phyloP scores from a whole-genome alignment of 257 asterid genomes.

The Solanum lycopersicoides region DNA sequence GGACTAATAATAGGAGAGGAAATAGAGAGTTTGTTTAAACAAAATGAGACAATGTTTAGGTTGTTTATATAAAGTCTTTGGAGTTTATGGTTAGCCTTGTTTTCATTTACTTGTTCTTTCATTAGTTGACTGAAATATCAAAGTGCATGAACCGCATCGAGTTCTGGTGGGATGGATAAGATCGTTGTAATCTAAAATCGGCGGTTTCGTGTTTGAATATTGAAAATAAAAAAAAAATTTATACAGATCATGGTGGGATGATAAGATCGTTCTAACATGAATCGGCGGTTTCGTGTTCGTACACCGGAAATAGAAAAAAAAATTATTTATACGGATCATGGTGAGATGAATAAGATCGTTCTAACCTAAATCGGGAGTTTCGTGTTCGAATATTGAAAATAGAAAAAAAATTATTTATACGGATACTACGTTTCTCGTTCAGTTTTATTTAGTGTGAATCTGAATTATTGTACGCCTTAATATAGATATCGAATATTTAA shows the following conservation, averaged over 20 bases:
- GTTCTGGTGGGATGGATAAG: not conserved
- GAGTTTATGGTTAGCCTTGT: constrained; percentile 6
- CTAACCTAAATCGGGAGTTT: too few relatives aligned
- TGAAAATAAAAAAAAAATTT: too few relatives aligned
- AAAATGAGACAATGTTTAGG: constrained; percentile 16
- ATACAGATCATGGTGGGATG: not conserved
- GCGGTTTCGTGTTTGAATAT: too few relatives aligned
- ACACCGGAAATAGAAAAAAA: not conserved
- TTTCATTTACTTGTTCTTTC: constrained; percentile 26
- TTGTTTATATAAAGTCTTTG: constrained; percentile 21
- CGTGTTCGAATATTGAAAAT: too few relatives aligned
- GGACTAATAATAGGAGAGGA: not conserved
- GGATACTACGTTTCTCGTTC: not conserved
- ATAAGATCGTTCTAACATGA: rapidly evolving
- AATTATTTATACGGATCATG: too few relatives aligned
- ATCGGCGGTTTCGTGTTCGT: not conserved
- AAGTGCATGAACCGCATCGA: not conserved
- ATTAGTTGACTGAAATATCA: constrained; percentile 45
- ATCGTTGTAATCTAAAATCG: too few relatives aligned
- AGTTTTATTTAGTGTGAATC: rapidly evolving
- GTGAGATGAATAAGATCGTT: too few relatives aligned
- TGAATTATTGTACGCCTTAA: not conserved
- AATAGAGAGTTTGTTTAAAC: not conserved
- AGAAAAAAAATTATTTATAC: too few relatives aligned
- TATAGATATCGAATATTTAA: too few relatives aligned